A percentile compares a stretch with the other conserved stretches of the same genome.
These are phyloP conservation scores for Prunus armeniaca DNA, from an alignment of 306 rosid species.

Conservation along the genomic window DNA sequence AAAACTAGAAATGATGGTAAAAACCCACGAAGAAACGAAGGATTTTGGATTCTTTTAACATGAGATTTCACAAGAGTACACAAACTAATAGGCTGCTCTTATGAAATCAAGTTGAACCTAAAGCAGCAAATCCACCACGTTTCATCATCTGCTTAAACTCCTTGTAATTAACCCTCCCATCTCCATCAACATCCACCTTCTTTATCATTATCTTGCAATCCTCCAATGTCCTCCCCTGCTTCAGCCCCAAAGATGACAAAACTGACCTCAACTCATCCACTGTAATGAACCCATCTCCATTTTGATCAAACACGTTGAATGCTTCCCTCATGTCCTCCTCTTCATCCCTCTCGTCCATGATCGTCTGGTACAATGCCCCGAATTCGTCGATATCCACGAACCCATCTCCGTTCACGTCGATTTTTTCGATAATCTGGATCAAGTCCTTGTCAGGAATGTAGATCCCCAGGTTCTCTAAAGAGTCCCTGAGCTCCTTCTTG, in stretches of 20 bases:
- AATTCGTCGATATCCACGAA: conserved; percentile 38
- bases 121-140: conserved; percentile 40
- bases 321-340: conserved; percentile 40
- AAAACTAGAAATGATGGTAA: too few species aligned
- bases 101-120: conserved; percentile 6
- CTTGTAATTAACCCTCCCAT: conserved; percentile 39
- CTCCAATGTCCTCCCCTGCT: conserved; percentile 36
- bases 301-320: conserved; percentile 39
- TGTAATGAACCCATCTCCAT: conserved; percentile 37
- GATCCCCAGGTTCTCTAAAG: conserved; percentile 30
- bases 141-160: conserved; percentile 44
- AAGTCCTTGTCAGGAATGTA: conserved; percentile 32
- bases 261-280: conserved; percentile 40
- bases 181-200: conserved; percentile 40
- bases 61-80: background rate
- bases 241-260: conserved; percentile 34
- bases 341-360: conserved; percentile 32
- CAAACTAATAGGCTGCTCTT: background rate
- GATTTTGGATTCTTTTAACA: background rate
- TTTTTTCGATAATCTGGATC: conserved; percentile 36
- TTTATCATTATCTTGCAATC: conserved; percentile 37
- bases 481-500: conserved; percentile 26
- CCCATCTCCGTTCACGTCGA: conserved; percentile 31
- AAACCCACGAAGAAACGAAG: background rate
- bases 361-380: conserved; percentile 26